Evolutionary conservation across 768 basidiomycete species (phyloP).

Genomic region (Rhodotorula babjevae): DNA sequence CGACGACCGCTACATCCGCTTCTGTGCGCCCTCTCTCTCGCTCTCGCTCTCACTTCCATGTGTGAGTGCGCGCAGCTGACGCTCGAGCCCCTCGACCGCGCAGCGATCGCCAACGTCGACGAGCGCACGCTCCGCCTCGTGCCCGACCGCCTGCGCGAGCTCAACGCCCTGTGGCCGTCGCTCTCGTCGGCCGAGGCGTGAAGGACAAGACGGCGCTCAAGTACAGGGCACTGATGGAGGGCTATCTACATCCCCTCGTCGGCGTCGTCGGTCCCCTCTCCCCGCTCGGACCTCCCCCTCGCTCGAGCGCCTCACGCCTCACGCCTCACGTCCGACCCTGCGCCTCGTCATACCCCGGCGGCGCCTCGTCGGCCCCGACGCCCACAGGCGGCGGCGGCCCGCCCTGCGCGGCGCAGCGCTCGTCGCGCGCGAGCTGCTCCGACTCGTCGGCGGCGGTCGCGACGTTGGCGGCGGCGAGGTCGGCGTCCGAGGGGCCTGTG

Average conservation of each 20-base stretch:
- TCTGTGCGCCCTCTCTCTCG: slow-evolving; percentile 15
- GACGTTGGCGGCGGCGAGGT: neutral
- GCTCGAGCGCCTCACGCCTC: too few species aligned
- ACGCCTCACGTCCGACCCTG: too few species aligned
- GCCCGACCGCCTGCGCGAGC: slow-evolving; percentile 3
- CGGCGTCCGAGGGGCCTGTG: neutral
- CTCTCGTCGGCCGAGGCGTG: neutral
- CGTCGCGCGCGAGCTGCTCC: neutral
- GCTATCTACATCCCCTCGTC: too few species aligned
- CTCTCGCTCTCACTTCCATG: neutral
- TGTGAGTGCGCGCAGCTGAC: neutral
- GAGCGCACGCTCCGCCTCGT: slow-evolving; percentile 1
- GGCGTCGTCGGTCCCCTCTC: too few species aligned
- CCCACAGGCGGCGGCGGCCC: too few species aligned
- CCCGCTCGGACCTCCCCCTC: too few species aligned
- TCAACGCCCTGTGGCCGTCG: slow-evolving; percentile 29
- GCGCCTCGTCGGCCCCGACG: too few species aligned
- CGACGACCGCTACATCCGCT: slow-evolving; percentile 31
- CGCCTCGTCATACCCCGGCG: too few species aligned
- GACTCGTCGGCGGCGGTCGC: neutral
- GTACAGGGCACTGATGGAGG: too few species aligned
- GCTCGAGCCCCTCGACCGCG: fast-evolving
- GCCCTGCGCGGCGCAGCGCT: neutral
- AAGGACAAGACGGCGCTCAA: too few species aligned
- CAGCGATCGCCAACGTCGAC: slow-evolving; percentile 38